phyloP scores from a whole-genome alignment of 495 filamentous ascomycete species.

The Hypoxylon fuscum region DNA sequence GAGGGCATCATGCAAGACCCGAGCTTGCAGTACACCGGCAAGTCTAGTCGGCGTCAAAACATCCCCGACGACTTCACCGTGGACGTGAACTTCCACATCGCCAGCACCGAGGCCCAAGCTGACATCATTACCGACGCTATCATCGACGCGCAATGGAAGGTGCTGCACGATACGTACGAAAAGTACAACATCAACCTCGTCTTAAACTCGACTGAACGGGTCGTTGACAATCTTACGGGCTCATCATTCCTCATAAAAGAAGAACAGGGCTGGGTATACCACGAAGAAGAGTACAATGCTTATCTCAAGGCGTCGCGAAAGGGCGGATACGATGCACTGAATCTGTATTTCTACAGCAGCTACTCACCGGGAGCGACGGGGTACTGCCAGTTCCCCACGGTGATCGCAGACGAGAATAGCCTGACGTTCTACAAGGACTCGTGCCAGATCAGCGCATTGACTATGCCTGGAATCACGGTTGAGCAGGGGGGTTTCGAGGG shows the following conservation, averaged over 20 bases:
- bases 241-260: background rate
- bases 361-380: background rate
- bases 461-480: background rate
- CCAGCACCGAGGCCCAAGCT: background rate
- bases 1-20: background rate
- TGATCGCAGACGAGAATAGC: background rate
- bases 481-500: background rate
- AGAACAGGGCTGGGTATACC: background rate
- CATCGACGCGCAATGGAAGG: background rate
- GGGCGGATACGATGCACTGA: background rate
- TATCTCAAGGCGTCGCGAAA: background rate
- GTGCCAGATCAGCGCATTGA: background rate
- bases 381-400: slow-evolving; percentile 1
- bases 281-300: background rate
- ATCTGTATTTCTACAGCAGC: background rate
- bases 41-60: background rate
- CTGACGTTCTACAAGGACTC: background rate
- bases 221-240: background rate
- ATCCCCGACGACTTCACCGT: background rate
- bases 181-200: background rate
- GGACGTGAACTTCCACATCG: background rate
- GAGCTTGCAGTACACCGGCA: background rate
- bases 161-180: background rate
- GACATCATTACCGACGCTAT: background rate
- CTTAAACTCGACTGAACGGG: background rate